Base-by-base conservation (phyloP, 768 basidiomycete genomes). In the Auricularia auricula-judae region DNA sequence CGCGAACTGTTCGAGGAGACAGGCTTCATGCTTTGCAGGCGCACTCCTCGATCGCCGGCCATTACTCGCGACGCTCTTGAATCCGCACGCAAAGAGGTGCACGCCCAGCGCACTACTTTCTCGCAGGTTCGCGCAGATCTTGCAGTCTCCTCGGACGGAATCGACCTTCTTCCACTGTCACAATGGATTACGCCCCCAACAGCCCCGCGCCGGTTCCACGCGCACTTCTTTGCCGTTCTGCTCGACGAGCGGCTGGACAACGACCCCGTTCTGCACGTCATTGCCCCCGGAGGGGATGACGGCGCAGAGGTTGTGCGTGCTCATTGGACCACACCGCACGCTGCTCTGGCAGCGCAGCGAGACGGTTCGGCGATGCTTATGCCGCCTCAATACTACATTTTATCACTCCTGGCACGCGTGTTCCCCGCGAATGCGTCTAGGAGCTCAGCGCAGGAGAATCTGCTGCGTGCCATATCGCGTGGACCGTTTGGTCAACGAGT, bases 1-100 rank as follows among this genome's bases (percentile, higher is more conserved):
- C 80, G 88, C 18, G 88, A 91, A 74, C 86, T 87, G 0, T 89
- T 91, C 65, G 88, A 91, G 70, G 88, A 91, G 70, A 80, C 87
- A 2, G 88, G 88, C 1, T 72, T 89, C 35, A 72, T 89, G 14
- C 72, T 89, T 14, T 86, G 85, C 11, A 82, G 83, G 12, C 63
- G 62, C 12, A 70, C 78, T 0, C 60, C 65, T 35, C 54, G 64
- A 62, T 36, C 64, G 67, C 61, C 61, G 65, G 16, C 60, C 65
- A 10, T 58, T 67, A 73, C 75, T 39, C 76, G 84, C 63, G 62
- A 69, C 0, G 71, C 75, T 0, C 71, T 88, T 62, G 83, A 86
- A 65, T 73, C 77, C 21, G 83, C 83, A 2, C 83, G 88, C 18
- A 74, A 76, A 67, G 78, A 76, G 3, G 80, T 89, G 29, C 85